phyloP scores from a whole-genome alignment of 176 grass and related monocot genomes.

The Rhynchospora breviuscula region DNA sequence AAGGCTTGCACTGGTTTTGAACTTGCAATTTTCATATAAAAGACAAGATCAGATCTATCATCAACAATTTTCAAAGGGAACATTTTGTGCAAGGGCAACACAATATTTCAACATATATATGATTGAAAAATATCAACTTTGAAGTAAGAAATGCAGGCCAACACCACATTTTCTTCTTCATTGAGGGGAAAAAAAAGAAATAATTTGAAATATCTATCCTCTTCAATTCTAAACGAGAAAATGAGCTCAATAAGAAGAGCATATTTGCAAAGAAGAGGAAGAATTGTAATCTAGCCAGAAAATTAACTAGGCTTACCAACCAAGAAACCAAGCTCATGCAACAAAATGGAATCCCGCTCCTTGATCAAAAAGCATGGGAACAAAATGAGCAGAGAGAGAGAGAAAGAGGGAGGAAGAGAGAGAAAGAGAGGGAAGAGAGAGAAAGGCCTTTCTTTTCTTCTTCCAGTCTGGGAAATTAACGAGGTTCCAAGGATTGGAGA shows the following conservation, averaged over 20 bases:
- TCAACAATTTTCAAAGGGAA: not conserved
- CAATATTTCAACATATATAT: not conserved
- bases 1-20: not conserved
- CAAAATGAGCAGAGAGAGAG: not conserved
- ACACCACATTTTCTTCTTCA: not conserved
- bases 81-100: not conserved
- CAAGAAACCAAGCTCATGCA: constrained; percentile 10
- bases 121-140: not conserved
- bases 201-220: not conserved
- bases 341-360: constrained; percentile 13
- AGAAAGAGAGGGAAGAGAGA: not conserved
- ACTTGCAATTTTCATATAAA: not conserved
- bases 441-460: not conserved
- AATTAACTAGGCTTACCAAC: not conserved
- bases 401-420: not conserved
- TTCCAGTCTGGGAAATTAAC: constrained; percentile 13
- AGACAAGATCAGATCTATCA: not conserved
- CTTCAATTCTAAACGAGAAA: not conserved
- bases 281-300: not conserved
- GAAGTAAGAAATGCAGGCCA: not conserved
- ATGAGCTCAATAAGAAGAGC: not conserved
- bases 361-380: constrained; percentile 2
- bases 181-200: not conserved
- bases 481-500: constrained; percentile 15
- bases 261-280: not conserved